A percentile compares a stretch with the other conserved stretches of the same genome.
phyloP scores from a whole-genome alignment of 768 basidiomycete genomes.

The Lanmaoa pseudosensibilis region DNA sequence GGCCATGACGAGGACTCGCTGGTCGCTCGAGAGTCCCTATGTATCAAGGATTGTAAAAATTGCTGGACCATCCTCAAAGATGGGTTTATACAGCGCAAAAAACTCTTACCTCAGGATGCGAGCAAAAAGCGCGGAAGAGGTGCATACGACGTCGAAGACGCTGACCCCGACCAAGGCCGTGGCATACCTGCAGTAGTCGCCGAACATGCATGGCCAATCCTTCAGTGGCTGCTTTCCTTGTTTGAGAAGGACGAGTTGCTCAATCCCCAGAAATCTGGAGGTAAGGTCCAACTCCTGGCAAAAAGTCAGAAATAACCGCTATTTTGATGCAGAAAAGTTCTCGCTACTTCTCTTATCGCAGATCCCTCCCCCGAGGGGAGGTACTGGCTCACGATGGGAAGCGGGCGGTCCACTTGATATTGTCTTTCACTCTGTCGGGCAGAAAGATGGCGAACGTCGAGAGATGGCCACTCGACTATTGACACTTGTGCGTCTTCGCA shows the following conservation, averaged over 20 bases:
- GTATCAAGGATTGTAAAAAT: conserved; percentile 52
- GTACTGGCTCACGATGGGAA: conserved; percentile 54
- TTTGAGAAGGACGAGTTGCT: conserved; percentile 66
- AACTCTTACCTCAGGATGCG: conserved; percentile 14
- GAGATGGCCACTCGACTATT: conserved; percentile 37
- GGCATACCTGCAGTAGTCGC: conserved; percentile 44
- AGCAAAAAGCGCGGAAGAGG: conserved; percentile 36
- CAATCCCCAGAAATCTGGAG: conserved; percentile 33
- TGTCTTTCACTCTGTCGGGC: conserved; percentile 37
- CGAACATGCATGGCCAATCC: conserved; percentile 64
- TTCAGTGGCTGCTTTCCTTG: conserved; percentile 66
- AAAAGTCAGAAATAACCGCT: conserved; percentile 8
- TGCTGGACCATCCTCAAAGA: conserved; percentile 64
- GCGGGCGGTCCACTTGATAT: conserved; percentile 51
- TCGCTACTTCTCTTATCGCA: conserved; percentile 59
- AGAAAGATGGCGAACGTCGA: conserved; percentile 32
- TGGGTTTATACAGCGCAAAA: conserved; percentile 47
- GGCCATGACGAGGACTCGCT: conserved; percentile 52
- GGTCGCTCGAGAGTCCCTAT: conserved; percentile 53
- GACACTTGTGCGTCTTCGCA: conserved; percentile 28
- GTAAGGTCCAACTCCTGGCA: conserved; percentile 6
- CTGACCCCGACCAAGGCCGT: conserved; percentile 21
- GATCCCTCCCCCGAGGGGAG: conserved; percentile 54
- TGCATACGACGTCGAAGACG: conserved; percentile 26
- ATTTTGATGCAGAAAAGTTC: conserved; percentile 35